Conservation (phyloP, 306 rosid species). For the Cicer yamashitae region DNA sequence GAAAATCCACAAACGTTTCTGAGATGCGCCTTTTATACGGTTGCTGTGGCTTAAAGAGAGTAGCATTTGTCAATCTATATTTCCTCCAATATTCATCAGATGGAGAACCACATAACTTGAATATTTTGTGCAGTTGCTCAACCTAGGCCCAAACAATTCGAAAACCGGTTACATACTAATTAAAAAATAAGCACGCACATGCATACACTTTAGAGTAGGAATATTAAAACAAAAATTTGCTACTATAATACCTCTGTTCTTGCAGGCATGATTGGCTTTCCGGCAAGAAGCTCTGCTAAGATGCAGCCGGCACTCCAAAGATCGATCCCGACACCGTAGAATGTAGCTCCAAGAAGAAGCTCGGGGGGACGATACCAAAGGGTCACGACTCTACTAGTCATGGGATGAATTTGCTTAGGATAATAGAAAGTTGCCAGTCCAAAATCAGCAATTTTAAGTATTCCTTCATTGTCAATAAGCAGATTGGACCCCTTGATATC, state of each 20-base stretch:
- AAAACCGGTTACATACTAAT: background rate
- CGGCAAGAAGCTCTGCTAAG: slow-evolving; percentile 85
- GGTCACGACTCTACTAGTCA: slow-evolving; percentile 95
- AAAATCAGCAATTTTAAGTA: slow-evolving; percentile 35
- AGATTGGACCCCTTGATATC: slow-evolving; percentile 66
- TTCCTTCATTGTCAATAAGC: background rate
- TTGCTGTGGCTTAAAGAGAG: slow-evolving; percentile 91
- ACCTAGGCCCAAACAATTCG: background rate
- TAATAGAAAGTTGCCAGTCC: slow-evolving; percentile 80
- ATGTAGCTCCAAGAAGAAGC: slow-evolving; percentile 89
- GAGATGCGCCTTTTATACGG: slow-evolving; percentile 67
- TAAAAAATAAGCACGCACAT: background rate
- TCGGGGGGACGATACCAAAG: slow-evolving; percentile 98
- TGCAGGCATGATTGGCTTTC: slow-evolving; percentile 96
- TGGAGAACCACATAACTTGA: slow-evolving; percentile 46
- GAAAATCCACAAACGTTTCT: slow-evolving; percentile 78
- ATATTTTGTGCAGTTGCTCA: slow-evolving; percentile 10
- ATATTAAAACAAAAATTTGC: background rate
- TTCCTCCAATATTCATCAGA: slow-evolving; percentile 91
- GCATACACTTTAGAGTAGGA: background rate
- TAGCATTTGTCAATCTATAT: slow-evolving; percentile 83
- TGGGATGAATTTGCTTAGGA: slow-evolving; percentile 66
- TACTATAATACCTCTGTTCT: slow-evolving; percentile 70
- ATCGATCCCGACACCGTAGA: slow-evolving; percentile 73
- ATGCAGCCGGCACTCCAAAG: slow-evolving; percentile 99